Evolutionary conservation across 805 yeast genomes (phyloP).

Genomic region (Jamesozyma gamospora): DNA sequence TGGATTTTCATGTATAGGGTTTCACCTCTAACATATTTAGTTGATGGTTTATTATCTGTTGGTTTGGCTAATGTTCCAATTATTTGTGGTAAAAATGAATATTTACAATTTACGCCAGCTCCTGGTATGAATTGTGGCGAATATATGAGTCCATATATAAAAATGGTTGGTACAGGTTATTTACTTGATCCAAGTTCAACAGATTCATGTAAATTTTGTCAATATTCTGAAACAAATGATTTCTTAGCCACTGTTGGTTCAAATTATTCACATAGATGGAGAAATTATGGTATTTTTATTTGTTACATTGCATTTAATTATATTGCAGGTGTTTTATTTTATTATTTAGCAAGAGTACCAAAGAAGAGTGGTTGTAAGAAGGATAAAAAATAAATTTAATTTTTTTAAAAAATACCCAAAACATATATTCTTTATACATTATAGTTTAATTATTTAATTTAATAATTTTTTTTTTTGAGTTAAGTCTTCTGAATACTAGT

Average conservation of each 20-base stretch:
- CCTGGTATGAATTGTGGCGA: slow-evolving; percentile 47
- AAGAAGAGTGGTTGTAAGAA: slow-evolving; percentile 27
- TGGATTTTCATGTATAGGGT: slow-evolving; percentile 72
- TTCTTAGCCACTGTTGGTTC: slow-evolving; percentile 42
- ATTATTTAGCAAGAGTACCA: slow-evolving; percentile 70
- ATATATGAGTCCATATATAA: slow-evolving; percentile 35
- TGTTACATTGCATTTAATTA: slow-evolving; percentile 40
- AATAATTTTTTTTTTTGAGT: too few relatives aligned
- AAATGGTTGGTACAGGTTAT: slow-evolving; percentile 36
- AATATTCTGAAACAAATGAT: slow-evolving; percentile 43
- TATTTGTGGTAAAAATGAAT: slow-evolving; percentile 40
- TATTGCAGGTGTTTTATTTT: slow-evolving; percentile 33
- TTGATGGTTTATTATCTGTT: slow-evolving; percentile 43
- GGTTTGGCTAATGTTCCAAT: slow-evolving; percentile 45
- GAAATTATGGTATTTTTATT: slow-evolving; percentile 50
- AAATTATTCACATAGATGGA: slow-evolving; percentile 37
- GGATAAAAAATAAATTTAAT: neutral
- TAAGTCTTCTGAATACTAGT: too few relatives aligned
- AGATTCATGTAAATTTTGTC: slow-evolving; percentile 47
- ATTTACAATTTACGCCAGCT: slow-evolving; percentile 41
- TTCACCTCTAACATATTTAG: slow-evolving; percentile 60
- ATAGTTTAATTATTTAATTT: too few relatives aligned
- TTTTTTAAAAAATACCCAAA: too few relatives aligned
- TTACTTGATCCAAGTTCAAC: slow-evolving; percentile 40
- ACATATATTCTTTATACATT: too few relatives aligned